Conservation (phyloP, 2,329 filamentous ascomycete genomes). For the Fusarium staphyleae region DNA sequence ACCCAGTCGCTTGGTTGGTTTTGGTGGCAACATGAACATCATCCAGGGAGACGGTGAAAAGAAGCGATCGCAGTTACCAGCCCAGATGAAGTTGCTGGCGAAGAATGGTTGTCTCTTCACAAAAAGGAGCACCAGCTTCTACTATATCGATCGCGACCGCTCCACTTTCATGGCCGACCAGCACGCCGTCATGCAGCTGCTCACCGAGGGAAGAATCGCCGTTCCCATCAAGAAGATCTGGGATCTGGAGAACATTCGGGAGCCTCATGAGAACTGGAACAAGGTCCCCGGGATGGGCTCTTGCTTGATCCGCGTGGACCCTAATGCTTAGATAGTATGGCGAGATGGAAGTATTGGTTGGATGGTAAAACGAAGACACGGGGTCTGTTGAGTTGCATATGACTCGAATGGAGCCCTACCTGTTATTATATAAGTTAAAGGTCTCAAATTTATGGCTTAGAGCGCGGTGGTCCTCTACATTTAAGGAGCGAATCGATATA, state of each 20-base stretch:
- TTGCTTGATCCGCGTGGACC: constrained; percentile 43
- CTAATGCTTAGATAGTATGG: background rate
- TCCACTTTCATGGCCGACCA: constrained; percentile 45
- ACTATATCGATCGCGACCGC: constrained; percentile 47
- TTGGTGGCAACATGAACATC: constrained; percentile 47
- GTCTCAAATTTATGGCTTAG: too few relatives aligned
- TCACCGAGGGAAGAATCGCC: constrained; percentile 43
- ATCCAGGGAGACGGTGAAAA: constrained; percentile 41
- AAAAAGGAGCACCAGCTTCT: constrained; percentile 47
- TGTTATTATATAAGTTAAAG: too few relatives aligned
- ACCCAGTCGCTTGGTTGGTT: constrained; percentile 51
- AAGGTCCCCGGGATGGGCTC: constrained; percentile 47
- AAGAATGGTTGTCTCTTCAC: constrained; percentile 39
- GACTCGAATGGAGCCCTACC: too few relatives aligned
- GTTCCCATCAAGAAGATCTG: constrained; percentile 51
- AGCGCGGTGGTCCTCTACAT: too few relatives aligned
- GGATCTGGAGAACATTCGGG: constrained; percentile 50
- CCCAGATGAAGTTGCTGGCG: constrained; percentile 47
- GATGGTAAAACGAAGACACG: too few relatives aligned
- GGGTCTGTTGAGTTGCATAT: too few relatives aligned
- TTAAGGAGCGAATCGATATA: too few relatives aligned
- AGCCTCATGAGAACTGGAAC: constrained; percentile 49
- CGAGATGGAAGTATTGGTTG: background rate
- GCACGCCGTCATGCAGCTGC: constrained; percentile 43
- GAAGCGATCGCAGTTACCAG: constrained; percentile 43